Conservation (phyloP, 2,329 filamentous ascomycete species). For the Fusarium sacchari region DNA sequence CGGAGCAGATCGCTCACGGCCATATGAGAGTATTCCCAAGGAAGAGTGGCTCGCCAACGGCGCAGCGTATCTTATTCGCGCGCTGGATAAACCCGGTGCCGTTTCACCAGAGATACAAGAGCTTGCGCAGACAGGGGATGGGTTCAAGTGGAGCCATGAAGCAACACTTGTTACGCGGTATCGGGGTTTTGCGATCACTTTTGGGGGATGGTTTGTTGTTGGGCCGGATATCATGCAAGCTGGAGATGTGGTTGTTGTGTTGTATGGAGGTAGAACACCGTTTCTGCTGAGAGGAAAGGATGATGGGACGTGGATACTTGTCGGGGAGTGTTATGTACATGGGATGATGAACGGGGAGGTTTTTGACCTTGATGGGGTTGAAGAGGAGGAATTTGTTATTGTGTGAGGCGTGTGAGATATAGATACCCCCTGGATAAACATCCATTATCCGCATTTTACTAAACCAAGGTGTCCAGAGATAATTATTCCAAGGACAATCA, state of each 20-base stretch:
- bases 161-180: slow-evolving; percentile 50
- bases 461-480: neutral
- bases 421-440: slow-evolving; percentile 13
- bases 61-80: slow-evolving; percentile 47
- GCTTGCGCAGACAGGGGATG: slow-evolving; percentile 43
- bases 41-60: slow-evolving; percentile 46
- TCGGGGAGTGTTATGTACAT: slow-evolving; percentile 52
- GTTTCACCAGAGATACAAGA: slow-evolving; percentile 39
- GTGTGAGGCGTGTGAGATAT: slow-evolving; percentile 30
- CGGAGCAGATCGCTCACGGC: slow-evolving; percentile 42
- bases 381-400: slow-evolving; percentile 47
- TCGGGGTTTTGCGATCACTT: slow-evolving; percentile 47
- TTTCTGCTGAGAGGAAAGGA: slow-evolving; percentile 43
- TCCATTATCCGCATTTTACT: neutral
- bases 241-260: slow-evolving; percentile 47
- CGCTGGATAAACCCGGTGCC: slow-evolving; percentile 6
- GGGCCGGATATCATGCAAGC: slow-evolving; percentile 46
- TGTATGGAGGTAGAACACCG: slow-evolving; percentile 49
- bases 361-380: slow-evolving; percentile 31
- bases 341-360: slow-evolving; percentile 51
- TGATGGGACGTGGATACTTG: slow-evolving; percentile 38
- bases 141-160: slow-evolving; percentile 50
- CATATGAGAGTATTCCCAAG: slow-evolving; percentile 39
- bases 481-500: neutral
- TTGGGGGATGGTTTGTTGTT: slow-evolving; percentile 47